These are phyloP conservation scores for Salix arbutifolia DNA, from an alignment of 345 rosid species.

Conservation along the genomic window DNA sequence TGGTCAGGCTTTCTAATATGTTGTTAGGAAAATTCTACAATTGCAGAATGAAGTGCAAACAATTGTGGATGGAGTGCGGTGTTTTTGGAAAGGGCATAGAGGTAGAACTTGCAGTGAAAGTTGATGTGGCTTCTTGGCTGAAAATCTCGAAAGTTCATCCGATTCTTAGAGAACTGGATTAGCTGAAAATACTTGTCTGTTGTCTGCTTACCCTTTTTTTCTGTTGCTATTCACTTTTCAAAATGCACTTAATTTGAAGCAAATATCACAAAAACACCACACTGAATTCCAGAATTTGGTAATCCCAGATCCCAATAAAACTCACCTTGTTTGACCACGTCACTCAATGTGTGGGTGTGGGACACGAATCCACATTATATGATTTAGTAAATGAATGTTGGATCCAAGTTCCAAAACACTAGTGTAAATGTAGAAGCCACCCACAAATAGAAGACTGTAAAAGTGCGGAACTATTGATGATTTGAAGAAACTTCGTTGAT, in stretches of 20 bases:
- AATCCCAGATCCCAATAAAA: not conserved
- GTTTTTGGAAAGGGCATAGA: not conserved
- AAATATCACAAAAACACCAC: not conserved
- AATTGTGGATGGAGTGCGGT: not conserved
- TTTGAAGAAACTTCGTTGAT: not conserved
- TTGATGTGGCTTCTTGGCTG: not conserved
- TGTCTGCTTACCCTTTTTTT: not conserved
- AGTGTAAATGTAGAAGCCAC: not conserved
- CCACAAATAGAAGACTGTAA: not conserved
- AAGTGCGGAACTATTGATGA: not conserved
- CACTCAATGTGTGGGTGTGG: not conserved
- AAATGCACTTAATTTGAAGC: not conserved
- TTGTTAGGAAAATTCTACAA: not conserved
- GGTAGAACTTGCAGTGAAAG: not conserved
- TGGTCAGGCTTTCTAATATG: no score
- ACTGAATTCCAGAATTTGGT: not conserved
- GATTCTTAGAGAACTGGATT: not conserved
- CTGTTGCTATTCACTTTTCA: not conserved
- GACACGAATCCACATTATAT: not conserved
- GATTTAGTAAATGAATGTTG: not conserved
- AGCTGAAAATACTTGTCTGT: not conserved
- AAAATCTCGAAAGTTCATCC: not conserved
- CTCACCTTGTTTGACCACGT: not conserved
- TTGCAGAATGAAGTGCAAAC: not conserved
- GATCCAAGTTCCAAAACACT: not conserved